Evolutionary conservation across 192 early-diverging fungal species (phyloP), one percentile per base, ranked within the genome.

Genomic region (Coemansia sp.): DNA sequence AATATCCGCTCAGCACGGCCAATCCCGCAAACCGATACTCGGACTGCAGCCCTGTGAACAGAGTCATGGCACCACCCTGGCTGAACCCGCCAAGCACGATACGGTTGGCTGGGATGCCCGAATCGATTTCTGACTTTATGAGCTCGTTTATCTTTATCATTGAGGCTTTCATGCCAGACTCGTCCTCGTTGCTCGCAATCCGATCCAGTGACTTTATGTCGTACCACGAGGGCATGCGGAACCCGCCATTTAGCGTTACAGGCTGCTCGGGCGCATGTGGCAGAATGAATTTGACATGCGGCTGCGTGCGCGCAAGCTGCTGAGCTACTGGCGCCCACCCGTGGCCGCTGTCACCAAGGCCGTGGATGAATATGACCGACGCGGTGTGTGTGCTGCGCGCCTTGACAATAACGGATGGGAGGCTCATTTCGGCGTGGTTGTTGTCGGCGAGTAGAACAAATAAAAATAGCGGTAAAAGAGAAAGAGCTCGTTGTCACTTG

Each of bases 61-160:
- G 70, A 10, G 89, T 53, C 79, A 94, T 82, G 0, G 88, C 94
- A n/a, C 83, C 81, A 39, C 88, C 93, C 73, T 98, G 97, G 19
- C 93, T 95, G 61, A 98, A 98, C 0, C 97, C 97, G 53, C 92
- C 94, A 15, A 98, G 41, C 35, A 97, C 87, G 43, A 98, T 98
- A 15, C 93, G 84, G 36, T 87, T 74, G 5, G 92, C 71, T 2
- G 90, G 83, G 50, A 93, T 95, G 4, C 91, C 88, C 18, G 79
- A 46, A 15, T 90, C 87, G 4, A 98, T 75, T 72, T 98, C 94
- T 6, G 84, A 64, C 12, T 83, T 67, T 15, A 96, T 83, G 19
- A 90, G 65, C 41, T 74, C 56, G 59, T 83, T 78, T 52, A 89
- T 83, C 70, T 71, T 70, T 38, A 81, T 38, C 29, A 88, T 80